Evolutionary conservation across 2,329 filamentous ascomycete species (phyloP), one percentile per base, ranked within the genome.

Genomic region (Aureobasidium sp.): DNA sequence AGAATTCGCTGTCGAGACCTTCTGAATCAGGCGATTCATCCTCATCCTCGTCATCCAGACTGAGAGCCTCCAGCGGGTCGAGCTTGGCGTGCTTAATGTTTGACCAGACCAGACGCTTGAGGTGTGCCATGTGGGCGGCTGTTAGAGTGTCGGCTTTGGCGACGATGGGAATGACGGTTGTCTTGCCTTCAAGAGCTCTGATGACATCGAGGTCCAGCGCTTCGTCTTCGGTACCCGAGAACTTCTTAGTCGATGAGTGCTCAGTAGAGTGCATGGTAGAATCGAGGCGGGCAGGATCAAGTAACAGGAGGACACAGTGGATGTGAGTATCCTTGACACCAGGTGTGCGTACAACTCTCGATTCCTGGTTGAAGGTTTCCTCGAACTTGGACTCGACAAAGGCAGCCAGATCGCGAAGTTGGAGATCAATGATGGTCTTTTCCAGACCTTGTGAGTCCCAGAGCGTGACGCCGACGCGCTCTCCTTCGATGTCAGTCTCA

Each of bases 311-410:
- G 60, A 91, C 91, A 67, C 91, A 95, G 73, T 99, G 94, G 66
- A 99, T 96, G 74, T 99, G 94, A 55, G 93, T 97, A 78, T 99
- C 94, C 73, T 91, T 90, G 66, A 90, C 89, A 61, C 92, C 93
- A 30, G 94, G 93, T 59, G 92, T 91, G 69, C 94, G 89, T 65
- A 97, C 82, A 49, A 99, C 92, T 79, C 97, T 97, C 83, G 96
- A 96, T 79, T 99, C 94, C 76, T 99, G 94, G 53, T 86, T 86
- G 73, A 99, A 96, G 0, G 94, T 97, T 71, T 99, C 94, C 74
- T 99, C 93, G 68, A 99, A 99, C 75, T 97, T 97, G 79, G 89
- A 93, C 79, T 99, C 94, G 63, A 99, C 80, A 77, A 99, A 99
- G 9, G 88, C 83, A 37, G 89, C 87, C 80, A 97, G 92, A 72